Evolutionary conservation across 2,329 filamentous ascomycete genomes (phyloP), one percentile per base, ranked within the genome.

Genomic region (Colletotrichum karsti): DNA sequence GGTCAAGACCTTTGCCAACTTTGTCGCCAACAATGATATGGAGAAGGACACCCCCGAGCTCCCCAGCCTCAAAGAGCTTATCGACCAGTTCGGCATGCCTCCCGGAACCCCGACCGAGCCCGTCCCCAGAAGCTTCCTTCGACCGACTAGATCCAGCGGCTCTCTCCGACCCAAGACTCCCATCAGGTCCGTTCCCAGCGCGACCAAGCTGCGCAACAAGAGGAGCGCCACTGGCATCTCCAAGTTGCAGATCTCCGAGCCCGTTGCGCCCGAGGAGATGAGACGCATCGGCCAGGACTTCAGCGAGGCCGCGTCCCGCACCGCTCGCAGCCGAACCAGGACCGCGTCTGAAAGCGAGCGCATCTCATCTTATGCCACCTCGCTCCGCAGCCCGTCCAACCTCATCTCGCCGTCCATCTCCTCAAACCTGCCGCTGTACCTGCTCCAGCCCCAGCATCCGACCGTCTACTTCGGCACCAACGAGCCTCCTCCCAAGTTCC

Each of bases 1-100:
- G 20, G 67, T 70, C 39, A 71, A 64, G 59, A 67, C 69, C 2
- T 64, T 70, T 20, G 63, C 67, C 39, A 64, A 51, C 35, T 61
- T 64, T 22, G 42, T 56, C 28, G 41, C 55, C 4, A 55, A 42
- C 12, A 37, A 30, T 5, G 62, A 67, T 5, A 20, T 54, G 20
- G 66, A 67, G 26, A 67, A 57, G 50, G 63, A 67, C 1, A 39
- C 53, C 12, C 65, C 60, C 3, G 54, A 68, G 54, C 61, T 68
- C 6, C 65, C 65, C 1, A 41, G 44, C 5, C 60, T 68, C 22
- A 44, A 59, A 35, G 65, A 68, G 15, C 41, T 65, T 2, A 46
- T 68, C 9, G 61, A 65, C 33, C 65, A 68, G 7, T 68, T 68
- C 12, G 65, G 65, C 13, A 18, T 65, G 24, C 65, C 65, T 1